Base-by-base conservation (phyloP, 306 rosid genomes). In the Prunus fruticosa region DNA sequence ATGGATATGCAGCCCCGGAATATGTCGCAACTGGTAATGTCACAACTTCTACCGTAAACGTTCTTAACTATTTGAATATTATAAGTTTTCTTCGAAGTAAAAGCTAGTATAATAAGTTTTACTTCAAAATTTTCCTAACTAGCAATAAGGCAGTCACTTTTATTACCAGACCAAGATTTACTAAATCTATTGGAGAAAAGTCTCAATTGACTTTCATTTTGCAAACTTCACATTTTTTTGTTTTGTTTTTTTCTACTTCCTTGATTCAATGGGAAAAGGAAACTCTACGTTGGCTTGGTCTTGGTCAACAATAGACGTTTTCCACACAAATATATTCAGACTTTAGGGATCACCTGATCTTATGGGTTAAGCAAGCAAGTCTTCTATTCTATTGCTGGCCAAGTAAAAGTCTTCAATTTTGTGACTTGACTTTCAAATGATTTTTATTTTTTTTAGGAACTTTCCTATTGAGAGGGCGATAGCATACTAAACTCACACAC, bases 1-100 rank as follows among this genome's bases (percentile, higher is more conserved):
- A 92, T 46, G 99, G 98, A 11, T 95, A 92, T 1, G 91, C 98
- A 0, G 99, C 97, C 25, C 99, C 99, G 0, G 99, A 95, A 52
- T 95, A 95, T 8, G 63, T 95, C 22, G 97, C 93, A 34, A 90
- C 97, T 0, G 98, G 98, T 88, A 73, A 64, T 11, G 3, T 1
- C 34, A 12, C 20, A 18, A 11, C 32, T 60, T 25, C 5, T 1
- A 25, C 14, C 2, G 12, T n/a, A 13, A 5, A 25, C 0, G 0
- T 38, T 38, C 2, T 38, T 38, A 38, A 38, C 9, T 8, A 38
- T 38, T 38, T 38, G 43, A 38, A 38, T 38, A 38, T 38, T 25
- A 6, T 2, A 51, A 5, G 3, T 51, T 51, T 51, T 51, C 7
- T n/a, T 51, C 43, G 8, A 7, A 38, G 2, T 0, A 6, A 1